Evolutionary conservation across 1,284 basidiomycete genomes (phyloP).

Genomic region (Ustilago hordei): DNA sequence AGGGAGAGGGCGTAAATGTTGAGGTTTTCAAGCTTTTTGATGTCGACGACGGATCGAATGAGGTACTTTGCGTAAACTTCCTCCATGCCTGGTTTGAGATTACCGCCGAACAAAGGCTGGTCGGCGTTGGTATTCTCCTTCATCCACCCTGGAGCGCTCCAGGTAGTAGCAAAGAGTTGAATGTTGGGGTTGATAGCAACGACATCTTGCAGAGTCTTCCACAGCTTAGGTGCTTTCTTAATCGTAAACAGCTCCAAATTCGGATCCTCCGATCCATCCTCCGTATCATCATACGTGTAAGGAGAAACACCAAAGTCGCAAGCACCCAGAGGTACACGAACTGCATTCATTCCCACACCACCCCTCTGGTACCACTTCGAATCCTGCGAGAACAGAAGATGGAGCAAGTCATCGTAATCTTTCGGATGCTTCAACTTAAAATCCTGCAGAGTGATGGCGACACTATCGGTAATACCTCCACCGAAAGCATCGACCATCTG

Average conservation of each 20-base stretch:
- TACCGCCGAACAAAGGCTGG: slow-evolving; percentile 46
- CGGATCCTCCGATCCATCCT: slow-evolving; percentile 44
- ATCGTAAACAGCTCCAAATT: slow-evolving; percentile 49
- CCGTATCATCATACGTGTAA: slow-evolving; percentile 58
- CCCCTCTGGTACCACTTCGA: slow-evolving; percentile 36
- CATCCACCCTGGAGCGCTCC: slow-evolving; percentile 61
- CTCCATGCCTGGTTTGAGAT: slow-evolving; percentile 43
- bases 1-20: slow-evolving; percentile 31
- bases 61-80: slow-evolving; percentile 49
- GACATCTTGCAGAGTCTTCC: slow-evolving; percentile 48
- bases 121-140: slow-evolving; percentile 39
- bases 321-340: slow-evolving; percentile 55
- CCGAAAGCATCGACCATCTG: slow-evolving; percentile 48
- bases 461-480: slow-evolving; percentile 54
- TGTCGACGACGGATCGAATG: slow-evolving; percentile 30
- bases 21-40: slow-evolving; percentile 39
- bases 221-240: slow-evolving; percentile 56
- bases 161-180: slow-evolving; percentile 45
- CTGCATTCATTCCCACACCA: slow-evolving; percentile 46
- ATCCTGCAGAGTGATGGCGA: slow-evolving; percentile 54
- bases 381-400: slow-evolving; percentile 49
- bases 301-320: slow-evolving; percentile 47
- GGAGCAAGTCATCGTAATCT: slow-evolving; percentile 54
- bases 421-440: slow-evolving; percentile 44
- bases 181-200: slow-evolving; percentile 31